Conservation (phyloP, 345 rosid genomes). For the Zanthoxylum bungeanum region DNA sequence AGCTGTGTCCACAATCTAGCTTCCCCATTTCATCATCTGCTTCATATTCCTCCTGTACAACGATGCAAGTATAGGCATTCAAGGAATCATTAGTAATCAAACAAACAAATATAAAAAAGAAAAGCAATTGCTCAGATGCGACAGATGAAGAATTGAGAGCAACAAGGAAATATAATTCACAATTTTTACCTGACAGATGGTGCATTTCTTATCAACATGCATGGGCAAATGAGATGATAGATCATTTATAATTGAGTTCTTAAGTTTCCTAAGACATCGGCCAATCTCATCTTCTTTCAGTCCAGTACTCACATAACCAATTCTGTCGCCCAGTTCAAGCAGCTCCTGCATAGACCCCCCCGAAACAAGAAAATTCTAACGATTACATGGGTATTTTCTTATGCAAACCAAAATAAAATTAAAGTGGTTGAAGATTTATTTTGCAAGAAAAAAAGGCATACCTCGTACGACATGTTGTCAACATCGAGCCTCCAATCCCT, state of each 20-base stretch:
- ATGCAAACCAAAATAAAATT: not conserved
- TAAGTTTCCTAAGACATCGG: slow-evolving; percentile 58
- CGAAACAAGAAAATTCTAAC: not conserved
- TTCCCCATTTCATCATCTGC: slow-evolving; percentile 62
- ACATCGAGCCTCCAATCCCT: slow-evolving; percentile 53
- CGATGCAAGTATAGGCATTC: not conserved
- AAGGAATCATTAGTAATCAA: not conserved
- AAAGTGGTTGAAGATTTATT: not conserved
- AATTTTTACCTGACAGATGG: slow-evolving; percentile 73
- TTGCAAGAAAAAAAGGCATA: too few species aligned
- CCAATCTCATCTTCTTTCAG: slow-evolving; percentile 74
- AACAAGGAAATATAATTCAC: too few species aligned
- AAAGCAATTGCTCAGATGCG: not conserved
- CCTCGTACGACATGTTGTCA: slow-evolving; percentile 64
- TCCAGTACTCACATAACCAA: slow-evolving; percentile 82
- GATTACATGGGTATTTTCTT: not conserved
- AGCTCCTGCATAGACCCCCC: slow-evolving; percentile 51
- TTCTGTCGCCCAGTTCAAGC: slow-evolving; percentile 85
- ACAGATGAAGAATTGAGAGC: too few species aligned
- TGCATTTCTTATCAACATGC: slow-evolving; percentile 64
- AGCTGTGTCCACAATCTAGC: slow-evolving; percentile 72
- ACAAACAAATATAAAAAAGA: not conserved
- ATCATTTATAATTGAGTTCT: slow-evolving; percentile 33
- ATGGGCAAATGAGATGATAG: slow-evolving; percentile 27
- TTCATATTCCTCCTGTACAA: slow-evolving; percentile 74